Evolutionary conservation across 371 early-diverging fungal genomes (phyloP).

Genomic region (Syncephalastrum contaminatum): DNA sequence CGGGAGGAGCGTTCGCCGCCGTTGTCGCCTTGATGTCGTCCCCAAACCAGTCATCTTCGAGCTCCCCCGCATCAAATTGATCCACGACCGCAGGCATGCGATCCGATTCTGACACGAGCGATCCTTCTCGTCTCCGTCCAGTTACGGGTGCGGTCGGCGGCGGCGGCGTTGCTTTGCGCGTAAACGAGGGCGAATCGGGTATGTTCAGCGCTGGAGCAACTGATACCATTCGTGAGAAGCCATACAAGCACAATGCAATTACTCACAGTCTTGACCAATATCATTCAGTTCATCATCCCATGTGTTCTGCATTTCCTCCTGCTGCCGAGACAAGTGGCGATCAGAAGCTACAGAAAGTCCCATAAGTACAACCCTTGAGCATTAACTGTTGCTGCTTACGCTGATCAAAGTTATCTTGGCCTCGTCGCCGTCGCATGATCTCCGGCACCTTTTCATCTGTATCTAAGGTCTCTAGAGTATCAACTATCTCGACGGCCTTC

Average conservation of each 20-base stretch:
- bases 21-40: conserved; percentile 23
- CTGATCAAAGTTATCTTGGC: conserved; percentile 45
- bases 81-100: conserved; percentile 40
- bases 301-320: conserved; percentile 31
- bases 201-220: conserved; percentile 10
- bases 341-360: conserved; percentile 23
- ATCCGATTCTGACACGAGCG: conserved; percentile 23
- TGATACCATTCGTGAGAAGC: background rate
- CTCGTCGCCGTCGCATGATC: conserved; percentile 33
- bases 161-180: conserved; percentile 32
- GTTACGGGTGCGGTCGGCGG: conserved; percentile 45
- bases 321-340: conserved; percentile 33
- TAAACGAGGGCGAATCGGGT: conserved; percentile 9
- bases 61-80: conserved; percentile 45
- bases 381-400: conserved; percentile 18
- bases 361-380: background rate
- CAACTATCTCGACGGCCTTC: conserved; percentile 50
- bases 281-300: conserved; percentile 44
- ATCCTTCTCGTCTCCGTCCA: conserved; percentile 25
- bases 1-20: background rate
- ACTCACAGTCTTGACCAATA: conserved; percentile 38
- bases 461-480: conserved; percentile 34
- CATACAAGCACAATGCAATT: background rate
- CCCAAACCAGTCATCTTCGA: conserved; percentile 59
- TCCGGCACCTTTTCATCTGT: conserved; percentile 38